phyloP scores from a whole-genome alignment of 2,329 filamentous ascomycete species.

The Sporothrix dimorphospora region DNA sequence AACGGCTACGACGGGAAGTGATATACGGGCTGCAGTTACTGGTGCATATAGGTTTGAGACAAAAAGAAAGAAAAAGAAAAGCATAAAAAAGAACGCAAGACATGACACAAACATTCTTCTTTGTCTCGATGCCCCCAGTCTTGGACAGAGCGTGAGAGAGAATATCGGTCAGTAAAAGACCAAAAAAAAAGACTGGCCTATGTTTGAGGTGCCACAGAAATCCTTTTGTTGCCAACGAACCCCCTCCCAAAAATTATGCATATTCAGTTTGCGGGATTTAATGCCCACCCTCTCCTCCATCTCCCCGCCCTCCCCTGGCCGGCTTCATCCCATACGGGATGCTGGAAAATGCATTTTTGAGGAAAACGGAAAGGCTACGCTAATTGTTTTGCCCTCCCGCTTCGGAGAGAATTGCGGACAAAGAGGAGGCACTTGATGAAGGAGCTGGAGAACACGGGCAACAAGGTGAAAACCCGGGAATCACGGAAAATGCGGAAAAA shows the following conservation, averaged over 20 bases:
- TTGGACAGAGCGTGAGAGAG: neutral
- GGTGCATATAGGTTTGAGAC: too few species aligned
- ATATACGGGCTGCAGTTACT: neutral
- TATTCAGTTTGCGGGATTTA: constrained; percentile 10
- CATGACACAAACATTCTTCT: neutral
- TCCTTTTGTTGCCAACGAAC: neutral
- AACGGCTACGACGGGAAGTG: neutral
- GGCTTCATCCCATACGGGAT: neutral
- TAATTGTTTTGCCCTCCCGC: neutral
- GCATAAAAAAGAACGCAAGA: neutral
- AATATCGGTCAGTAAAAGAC: too few species aligned
- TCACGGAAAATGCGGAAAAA: neutral
- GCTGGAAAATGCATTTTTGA: neutral
- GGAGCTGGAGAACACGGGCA: neutral
- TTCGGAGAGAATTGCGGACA: neutral
- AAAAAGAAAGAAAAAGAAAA: neutral
- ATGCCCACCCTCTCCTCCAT: neutral
- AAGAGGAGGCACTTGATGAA: neutral
- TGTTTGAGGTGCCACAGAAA: neutral
- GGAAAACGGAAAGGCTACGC: neutral
- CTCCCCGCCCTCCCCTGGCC: neutral
- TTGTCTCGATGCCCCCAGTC: too few species aligned
- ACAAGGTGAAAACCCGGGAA: neutral
- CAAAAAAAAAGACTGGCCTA: too few species aligned
- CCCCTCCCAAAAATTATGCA: neutral